A percentile compares a stretch with the other conserved stretches of the same genome.
These are phyloP conservation scores for Boletus sp. DNA, from an alignment of 768 basidiomycete species.

Conservation along the genomic window DNA sequence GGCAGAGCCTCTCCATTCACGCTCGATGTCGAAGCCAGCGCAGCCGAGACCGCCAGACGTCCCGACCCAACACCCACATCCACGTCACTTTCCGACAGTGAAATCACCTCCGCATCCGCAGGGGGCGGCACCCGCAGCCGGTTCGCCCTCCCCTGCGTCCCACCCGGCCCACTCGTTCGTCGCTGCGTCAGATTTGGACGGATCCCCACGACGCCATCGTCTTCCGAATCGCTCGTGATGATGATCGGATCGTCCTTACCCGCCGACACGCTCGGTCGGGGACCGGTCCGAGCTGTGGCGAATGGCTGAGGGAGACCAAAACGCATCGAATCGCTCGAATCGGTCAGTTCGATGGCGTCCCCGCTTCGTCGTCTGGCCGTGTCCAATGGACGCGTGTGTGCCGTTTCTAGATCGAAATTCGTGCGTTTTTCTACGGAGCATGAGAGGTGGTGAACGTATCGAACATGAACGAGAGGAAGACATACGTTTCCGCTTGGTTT, in stretches of 20 bases:
- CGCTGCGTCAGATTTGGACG: background rate
- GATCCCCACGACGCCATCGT: background rate
- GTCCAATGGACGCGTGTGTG: constrained; percentile 10
- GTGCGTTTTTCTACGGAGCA: constrained; percentile 14
- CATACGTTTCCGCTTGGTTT: constrained; percentile 17
- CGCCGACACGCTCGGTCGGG: background rate
- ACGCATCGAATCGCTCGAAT: constrained; percentile 20
- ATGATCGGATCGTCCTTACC: constrained; percentile 21
- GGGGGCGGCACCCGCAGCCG: constrained; percentile 6
- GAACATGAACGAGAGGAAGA: background rate
- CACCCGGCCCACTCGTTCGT: background rate
- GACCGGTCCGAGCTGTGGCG: background rate
- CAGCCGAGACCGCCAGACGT: background rate
- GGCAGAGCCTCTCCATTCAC: background rate
- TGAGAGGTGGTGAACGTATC: background rate
- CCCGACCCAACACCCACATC: background rate
- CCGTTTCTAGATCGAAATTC: constrained; percentile 4
- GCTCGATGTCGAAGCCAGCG: background rate
- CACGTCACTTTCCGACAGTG: constrained; percentile 28
- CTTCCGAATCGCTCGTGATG: constrained; percentile 26
- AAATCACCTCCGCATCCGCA: constrained; percentile 26
- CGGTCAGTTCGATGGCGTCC: constrained; percentile 20
- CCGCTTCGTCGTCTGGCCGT: constrained; percentile 4
- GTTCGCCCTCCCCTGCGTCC: background rate
- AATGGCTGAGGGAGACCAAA: constrained; percentile 6